Conservation (phyloP, 2,329 filamentous ascomycete genomes). For the Ceratocystis huliohia region DNA sequence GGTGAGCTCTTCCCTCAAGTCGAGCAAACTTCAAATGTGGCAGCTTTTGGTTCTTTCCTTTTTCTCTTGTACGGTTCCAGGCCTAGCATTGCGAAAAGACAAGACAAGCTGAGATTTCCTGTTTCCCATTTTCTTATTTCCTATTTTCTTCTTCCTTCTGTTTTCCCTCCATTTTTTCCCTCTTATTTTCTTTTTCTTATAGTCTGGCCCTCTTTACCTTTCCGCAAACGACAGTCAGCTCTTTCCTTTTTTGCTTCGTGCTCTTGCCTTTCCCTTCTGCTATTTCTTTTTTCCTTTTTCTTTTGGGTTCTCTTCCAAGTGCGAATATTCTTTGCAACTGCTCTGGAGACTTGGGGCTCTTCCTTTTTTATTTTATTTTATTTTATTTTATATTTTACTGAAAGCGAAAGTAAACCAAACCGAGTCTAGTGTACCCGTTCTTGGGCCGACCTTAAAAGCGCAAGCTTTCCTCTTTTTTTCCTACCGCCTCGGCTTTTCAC, state of each 20-base stretch:
- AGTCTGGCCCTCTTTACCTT: neutral
- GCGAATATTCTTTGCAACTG: neutral
- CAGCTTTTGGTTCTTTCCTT: neutral
- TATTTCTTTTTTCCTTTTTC: neutral
- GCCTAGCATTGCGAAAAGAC: neutral
- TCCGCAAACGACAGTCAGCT: slow-evolving; percentile 2
- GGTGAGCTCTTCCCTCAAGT: slow-evolving; percentile 2
- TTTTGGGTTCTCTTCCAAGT: slow-evolving; percentile 4
- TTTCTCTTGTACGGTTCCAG: neutral
- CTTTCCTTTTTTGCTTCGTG: neutral
- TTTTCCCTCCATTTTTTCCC: neutral
- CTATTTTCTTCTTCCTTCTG: neutral
- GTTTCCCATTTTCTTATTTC: neutral
- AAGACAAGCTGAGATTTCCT: neutral
- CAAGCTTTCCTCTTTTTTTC: neutral
- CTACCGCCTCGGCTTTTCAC: neutral
- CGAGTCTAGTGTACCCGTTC: neutral
- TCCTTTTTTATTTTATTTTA: neutral
- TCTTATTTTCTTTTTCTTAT: neutral
- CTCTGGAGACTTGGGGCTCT: neutral
- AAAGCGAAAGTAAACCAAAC: neutral
- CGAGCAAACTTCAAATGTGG: neutral
- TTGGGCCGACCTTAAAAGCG: slow-evolving; percentile 1
- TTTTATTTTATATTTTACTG: no score
- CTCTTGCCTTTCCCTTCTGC: neutral